Conservation (phyloP, 2,329 filamentous ascomycete species). For the Nigrospora oryzae region DNA sequence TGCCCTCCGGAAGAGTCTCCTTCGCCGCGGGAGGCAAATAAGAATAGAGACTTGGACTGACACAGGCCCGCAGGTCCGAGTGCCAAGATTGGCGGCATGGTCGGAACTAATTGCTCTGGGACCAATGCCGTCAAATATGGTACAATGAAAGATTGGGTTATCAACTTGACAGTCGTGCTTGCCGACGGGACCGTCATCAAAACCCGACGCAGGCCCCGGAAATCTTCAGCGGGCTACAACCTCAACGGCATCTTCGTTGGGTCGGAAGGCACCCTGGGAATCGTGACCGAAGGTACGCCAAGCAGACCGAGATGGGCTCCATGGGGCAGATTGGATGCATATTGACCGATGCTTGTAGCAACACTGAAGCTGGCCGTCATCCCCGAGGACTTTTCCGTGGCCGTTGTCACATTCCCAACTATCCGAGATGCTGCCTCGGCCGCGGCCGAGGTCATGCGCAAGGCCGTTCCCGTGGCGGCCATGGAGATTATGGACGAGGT, state of each 20-base stretch:
- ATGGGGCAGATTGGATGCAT: neutral
- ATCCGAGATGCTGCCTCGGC: conserved; percentile 70
- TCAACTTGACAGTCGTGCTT: conserved; percentile 73
- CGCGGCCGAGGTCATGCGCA: conserved; percentile 67
- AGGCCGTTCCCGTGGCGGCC: conserved; percentile 63
- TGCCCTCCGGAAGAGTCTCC: conserved; percentile 9
- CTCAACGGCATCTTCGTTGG: conserved; percentile 73
- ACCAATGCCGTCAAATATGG: conserved; percentile 77
- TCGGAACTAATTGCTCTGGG: conserved; percentile 69
- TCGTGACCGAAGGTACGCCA: conserved; percentile 61
- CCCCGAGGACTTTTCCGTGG: conserved; percentile 68
- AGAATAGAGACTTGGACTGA: conserved; percentile 26
- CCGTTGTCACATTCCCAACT: conserved; percentile 69
- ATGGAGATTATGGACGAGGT: conserved; percentile 88
- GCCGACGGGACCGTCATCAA: conserved; percentile 74
- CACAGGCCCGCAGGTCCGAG: conserved; percentile 35
- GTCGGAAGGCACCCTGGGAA: conserved; percentile 71
- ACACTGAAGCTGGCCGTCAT: conserved; percentile 73
- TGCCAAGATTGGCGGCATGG: conserved; percentile 76
- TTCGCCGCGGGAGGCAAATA: neutral
- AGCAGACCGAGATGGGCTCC: neutral
- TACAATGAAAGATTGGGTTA: conserved; percentile 83
- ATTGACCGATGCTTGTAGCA: conserved; percentile 30
- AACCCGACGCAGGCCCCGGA: conserved; percentile 67
- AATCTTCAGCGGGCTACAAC: conserved; percentile 78